Conservation (phyloP, 75 land plant genomes). For the Isoetes taiwanensis region DNA sequence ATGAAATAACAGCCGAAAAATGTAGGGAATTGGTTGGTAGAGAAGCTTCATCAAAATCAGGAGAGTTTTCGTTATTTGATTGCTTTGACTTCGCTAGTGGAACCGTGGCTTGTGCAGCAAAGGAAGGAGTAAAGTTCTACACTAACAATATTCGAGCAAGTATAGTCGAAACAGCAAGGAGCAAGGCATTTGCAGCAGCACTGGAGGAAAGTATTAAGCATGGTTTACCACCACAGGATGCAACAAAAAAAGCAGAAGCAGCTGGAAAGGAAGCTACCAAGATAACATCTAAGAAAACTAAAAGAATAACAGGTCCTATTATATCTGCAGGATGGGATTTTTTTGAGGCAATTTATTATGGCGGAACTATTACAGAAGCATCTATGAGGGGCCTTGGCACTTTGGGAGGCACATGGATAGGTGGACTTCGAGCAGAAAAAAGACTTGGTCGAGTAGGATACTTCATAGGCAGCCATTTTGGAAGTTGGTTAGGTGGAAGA, state of each 20-base stretch:
- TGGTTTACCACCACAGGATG: conserved; percentile 40
- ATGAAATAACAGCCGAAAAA: conserved; percentile 84
- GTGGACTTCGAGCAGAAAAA: conserved; percentile 60
- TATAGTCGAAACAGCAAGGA: conserved; percentile 56
- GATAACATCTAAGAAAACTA: conserved; percentile 42
- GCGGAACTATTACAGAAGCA: conserved; percentile 67
- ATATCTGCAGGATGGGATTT: conserved; percentile 87
- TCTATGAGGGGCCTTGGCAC: conserved; percentile 71
- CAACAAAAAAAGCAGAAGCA: conserved; percentile 54
- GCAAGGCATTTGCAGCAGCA: conserved; percentile 44
- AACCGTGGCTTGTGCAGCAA: conserved; percentile 50
- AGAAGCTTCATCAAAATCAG: conserved; percentile 64
- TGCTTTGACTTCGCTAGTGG: conserved; percentile 80
- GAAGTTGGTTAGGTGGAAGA: conserved; percentile 87
- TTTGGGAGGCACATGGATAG: conserved; percentile 58
- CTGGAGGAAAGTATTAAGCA: conserved; percentile 38
- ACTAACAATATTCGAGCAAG: conserved; percentile 53
- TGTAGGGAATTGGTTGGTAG: conserved; percentile 63
- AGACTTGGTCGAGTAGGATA: conserved; percentile 80
- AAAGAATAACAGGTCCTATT: conserved; percentile 68
- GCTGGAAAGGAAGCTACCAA: conserved; percentile 67
- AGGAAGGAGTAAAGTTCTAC: conserved; percentile 73
- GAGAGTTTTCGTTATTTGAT: conserved; percentile 54
- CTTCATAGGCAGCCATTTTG: conserved; percentile 79
- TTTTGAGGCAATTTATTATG: conserved; percentile 87